These are phyloP conservation scores for baker's yeast (Saccharomyces cerevisiae) DNA, from an alignment of 805 yeast genomes.

Conservation along the genomic window DNA sequence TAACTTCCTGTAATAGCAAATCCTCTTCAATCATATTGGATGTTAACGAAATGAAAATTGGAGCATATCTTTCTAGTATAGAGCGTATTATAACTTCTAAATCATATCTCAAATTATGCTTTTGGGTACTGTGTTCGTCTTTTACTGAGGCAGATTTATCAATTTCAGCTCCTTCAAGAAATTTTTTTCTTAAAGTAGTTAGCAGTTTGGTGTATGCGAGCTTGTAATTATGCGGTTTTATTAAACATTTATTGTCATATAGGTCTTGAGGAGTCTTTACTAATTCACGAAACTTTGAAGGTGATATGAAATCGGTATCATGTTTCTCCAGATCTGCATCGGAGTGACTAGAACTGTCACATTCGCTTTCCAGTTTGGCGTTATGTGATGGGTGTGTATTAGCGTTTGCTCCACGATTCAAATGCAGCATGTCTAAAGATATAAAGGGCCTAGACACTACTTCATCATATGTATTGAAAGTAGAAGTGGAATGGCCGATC, in stretches of 20 bases:
- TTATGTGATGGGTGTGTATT: background rate
- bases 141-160: background rate
- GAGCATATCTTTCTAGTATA: conserved; percentile 49
- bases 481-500: background rate
- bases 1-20: conserved; percentile 51
- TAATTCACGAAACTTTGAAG: conserved; percentile 15
- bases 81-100: conserved; percentile 33
- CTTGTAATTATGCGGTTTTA: conserved; percentile 21
- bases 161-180: conserved; percentile 1
- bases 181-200: conserved; percentile 10
- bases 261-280: conserved; percentile 20
- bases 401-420: background rate
- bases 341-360: background rate
- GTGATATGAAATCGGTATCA: conserved; percentile 6
- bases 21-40: conserved; percentile 66
- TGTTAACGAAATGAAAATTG: conserved; percentile 70
- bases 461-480: background rate
- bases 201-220: conserved; percentile 15
- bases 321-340: background rate
- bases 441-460: conserved; percentile 18
- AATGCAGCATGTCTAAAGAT: conserved; percentile 12
- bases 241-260: conserved; percentile 10
- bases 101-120: conserved; percentile 9
- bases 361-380: conserved; percentile 1
- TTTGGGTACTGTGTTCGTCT: background rate